Conservation (phyloP, 768 basidiomycete species). For the Saitozyma sp. region DNA sequence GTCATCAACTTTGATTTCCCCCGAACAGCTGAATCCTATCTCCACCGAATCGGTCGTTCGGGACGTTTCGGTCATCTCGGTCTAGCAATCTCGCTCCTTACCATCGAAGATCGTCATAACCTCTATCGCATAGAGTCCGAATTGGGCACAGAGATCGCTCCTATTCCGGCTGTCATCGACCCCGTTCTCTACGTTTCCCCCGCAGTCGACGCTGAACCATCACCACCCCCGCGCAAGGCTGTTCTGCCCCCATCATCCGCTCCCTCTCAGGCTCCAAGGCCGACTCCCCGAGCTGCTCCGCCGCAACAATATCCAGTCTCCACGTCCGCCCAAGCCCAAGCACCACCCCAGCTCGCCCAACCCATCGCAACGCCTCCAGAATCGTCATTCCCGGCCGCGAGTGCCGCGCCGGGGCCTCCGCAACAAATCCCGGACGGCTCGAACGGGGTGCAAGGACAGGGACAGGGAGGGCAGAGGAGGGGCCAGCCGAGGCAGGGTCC, state of each 20-base stretch:
- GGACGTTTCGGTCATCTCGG: slow-evolving; percentile 97
- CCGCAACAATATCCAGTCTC: too few relatives aligned
- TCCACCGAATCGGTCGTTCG: slow-evolving; percentile 96
- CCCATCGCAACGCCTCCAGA: too few relatives aligned
- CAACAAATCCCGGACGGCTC: too few relatives aligned
- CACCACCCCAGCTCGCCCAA: too few relatives aligned
- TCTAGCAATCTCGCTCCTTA: slow-evolving; percentile 95
- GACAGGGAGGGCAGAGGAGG: not conserved
- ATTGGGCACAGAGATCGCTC: slow-evolving; percentile 94
- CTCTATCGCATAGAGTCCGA: slow-evolving; percentile 98
- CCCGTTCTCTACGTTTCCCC: slow-evolving; percentile 91
- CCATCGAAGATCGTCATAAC: slow-evolving; percentile 90
- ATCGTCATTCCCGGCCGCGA: too few relatives aligned
- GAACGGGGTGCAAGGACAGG: not conserved
- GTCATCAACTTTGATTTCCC: slow-evolving; percentile 99
- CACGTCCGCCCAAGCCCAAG: too few relatives aligned
- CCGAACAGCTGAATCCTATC: slow-evolving; percentile 97
- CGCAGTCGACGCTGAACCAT: slow-evolving; percentile 38
- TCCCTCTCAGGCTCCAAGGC: too few relatives aligned
- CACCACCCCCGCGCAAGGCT: slow-evolving; percentile 15
- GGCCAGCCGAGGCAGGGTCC: not conserved
- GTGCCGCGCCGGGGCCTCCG: too few relatives aligned
- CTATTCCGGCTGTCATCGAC: slow-evolving; percentile 89
- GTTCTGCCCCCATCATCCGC: too few relatives aligned
- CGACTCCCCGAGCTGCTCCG: too few relatives aligned